phyloP scores from a whole-genome alignment of 75 land plant species.

The Cryptomeria japonica region DNA sequence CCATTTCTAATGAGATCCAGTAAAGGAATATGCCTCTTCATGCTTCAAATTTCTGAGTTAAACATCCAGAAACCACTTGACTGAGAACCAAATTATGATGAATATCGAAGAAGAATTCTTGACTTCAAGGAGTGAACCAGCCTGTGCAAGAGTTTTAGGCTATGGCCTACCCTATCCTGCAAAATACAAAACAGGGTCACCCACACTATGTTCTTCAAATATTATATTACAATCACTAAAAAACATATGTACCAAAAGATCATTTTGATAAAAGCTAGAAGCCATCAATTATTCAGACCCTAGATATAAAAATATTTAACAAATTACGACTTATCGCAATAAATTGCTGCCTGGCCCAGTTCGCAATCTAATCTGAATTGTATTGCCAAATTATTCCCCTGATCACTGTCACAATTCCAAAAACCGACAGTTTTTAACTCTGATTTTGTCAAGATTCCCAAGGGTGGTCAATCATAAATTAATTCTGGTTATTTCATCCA shows the following conservation, averaged over 20 bases:
- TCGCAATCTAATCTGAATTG: too few relatives aligned
- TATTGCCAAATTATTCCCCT: too few relatives aligned
- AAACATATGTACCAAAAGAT: not conserved
- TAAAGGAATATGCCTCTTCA: not conserved
- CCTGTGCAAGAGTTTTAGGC: slow-evolving; percentile 73
- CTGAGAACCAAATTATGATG: not conserved
- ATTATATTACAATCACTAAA: not conserved
- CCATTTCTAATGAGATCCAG: not conserved
- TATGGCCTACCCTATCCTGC: slow-evolving; percentile 80
- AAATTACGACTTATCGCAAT: too few relatives aligned
- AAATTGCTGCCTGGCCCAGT: too few relatives aligned
- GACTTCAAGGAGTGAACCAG: slow-evolving; percentile 72
- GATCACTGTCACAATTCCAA: too few relatives aligned
- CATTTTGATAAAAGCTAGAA: not conserved
- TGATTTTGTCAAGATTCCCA: too few relatives aligned
- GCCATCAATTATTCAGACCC: not conserved
- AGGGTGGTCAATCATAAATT: too few relatives aligned
- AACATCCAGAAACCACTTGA: not conserved
- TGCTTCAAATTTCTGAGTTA: not conserved
- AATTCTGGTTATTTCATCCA: too few relatives aligned
- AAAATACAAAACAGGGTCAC: slow-evolving; percentile 12
- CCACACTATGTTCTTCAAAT: not conserved
- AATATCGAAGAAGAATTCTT: slow-evolving; percentile 33
- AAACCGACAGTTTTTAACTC: too few relatives aligned
- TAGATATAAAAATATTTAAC: too few relatives aligned